These are phyloP conservation scores for Phanerochaete sordida DNA, from an alignment of 768 basidiomycete genomes.

Conservation along the genomic window DNA sequence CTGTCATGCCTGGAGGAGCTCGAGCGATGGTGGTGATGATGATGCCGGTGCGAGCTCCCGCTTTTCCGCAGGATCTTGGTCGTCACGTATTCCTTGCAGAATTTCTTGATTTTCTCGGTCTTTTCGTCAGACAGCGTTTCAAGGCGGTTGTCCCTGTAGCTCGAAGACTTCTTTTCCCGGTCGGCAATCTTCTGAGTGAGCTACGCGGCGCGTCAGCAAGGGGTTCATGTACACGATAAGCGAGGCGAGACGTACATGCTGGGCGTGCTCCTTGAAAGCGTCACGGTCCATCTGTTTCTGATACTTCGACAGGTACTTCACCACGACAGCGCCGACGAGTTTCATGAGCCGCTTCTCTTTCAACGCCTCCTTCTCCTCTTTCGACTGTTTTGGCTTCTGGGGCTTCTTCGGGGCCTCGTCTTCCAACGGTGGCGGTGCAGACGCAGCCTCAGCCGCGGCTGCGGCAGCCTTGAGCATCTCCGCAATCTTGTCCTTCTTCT, in stretches of 20 bases:
- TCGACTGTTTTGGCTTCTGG: slow-evolving; percentile 38
- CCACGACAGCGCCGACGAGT: slow-evolving; percentile 86
- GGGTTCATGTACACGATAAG: background rate
- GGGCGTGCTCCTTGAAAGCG: slow-evolving; percentile 91
- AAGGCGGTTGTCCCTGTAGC: slow-evolving; percentile 70
- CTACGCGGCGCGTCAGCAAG: slow-evolving; percentile 34
- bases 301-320: slow-evolving; percentile 91
- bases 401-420: slow-evolving; percentile 25
- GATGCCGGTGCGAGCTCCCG: background rate
- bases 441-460: slow-evolving; percentile 27
- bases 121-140: slow-evolving; percentile 86
- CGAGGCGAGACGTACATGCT: slow-evolving; percentile 61
- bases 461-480: slow-evolving; percentile 15
- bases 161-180: slow-evolving; percentile 90
- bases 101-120: slow-evolving; percentile 84
- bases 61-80: slow-evolving; percentile 65
- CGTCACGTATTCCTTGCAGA: slow-evolving; percentile 84
- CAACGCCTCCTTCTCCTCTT: slow-evolving; percentile 59
- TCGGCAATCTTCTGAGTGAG: slow-evolving; percentile 84
- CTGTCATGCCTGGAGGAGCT: background rate
- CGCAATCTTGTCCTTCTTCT: slow-evolving; percentile 17
- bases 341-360: slow-evolving; percentile 84
- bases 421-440: slow-evolving; percentile 20
- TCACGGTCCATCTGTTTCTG: slow-evolving; percentile 71
- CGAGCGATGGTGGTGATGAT: background rate